Conservation (phyloP, 208 protist species). For the Leishmania aethiopica region DNA sequence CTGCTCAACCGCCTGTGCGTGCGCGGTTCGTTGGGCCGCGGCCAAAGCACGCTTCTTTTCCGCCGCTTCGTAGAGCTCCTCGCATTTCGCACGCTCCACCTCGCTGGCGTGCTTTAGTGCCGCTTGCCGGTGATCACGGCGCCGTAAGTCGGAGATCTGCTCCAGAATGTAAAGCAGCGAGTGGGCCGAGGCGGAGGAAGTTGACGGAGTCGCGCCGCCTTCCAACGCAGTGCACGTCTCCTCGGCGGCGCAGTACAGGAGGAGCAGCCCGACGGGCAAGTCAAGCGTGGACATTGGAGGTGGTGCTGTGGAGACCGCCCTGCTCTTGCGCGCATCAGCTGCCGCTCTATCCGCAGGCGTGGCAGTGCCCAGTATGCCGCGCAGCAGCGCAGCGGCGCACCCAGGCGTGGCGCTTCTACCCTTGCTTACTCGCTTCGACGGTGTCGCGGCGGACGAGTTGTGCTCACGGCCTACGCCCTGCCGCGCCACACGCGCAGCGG, state of each 20-base stretch:
- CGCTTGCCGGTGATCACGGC: slow-evolving; percentile 16
- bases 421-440: neutral
- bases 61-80: slow-evolving; percentile 27
- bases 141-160: slow-evolving; percentile 23
- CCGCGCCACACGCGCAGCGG: neutral
- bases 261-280: slow-evolving; percentile 43
- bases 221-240: slow-evolving; percentile 10
- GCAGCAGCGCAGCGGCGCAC: slow-evolving; percentile 15
- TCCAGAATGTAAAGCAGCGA: slow-evolving; percentile 38
- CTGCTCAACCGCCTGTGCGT: slow-evolving; percentile 18
- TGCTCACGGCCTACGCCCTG: neutral
- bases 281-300: slow-evolving; percentile 17
- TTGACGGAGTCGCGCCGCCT: neutral
- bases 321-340: neutral
- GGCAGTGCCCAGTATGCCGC: neutral
- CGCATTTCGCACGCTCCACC: slow-evolving; percentile 24
- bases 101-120: slow-evolving; percentile 27
- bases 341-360: neutral
- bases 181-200: slow-evolving; percentile 6
- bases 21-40: slow-evolving; percentile 16
- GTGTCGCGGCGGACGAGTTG: neutral
- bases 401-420: neutral
- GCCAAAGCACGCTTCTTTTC: slow-evolving; percentile 3
- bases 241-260: slow-evolving; percentile 56
- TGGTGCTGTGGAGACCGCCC: neutral